Conservation (phyloP, 371 early-diverging fungal species). For the Caulochytrium protostelioides region DNA sequence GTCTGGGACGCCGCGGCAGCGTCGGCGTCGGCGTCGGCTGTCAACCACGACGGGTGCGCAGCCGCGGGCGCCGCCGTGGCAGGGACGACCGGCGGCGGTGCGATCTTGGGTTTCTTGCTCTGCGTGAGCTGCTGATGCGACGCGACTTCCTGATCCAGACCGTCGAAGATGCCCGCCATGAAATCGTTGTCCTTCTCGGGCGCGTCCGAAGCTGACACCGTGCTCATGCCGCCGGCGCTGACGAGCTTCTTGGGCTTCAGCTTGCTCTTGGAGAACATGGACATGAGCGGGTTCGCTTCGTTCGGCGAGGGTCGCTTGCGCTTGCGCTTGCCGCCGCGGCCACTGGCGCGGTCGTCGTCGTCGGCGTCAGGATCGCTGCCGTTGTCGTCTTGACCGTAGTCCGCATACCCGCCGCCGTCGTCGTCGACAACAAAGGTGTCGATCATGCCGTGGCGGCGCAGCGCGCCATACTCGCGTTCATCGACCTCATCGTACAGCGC, state of each 20-base stretch:
- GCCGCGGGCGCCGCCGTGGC: no score
- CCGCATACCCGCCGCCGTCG: slow-evolving; percentile 62
- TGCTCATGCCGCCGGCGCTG: not conserved
- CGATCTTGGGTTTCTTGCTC: no score
- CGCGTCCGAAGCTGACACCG: not conserved
- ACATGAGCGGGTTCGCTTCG: no score
- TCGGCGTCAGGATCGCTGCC: slow-evolving; percentile 10
- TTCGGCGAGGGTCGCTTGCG: no score
- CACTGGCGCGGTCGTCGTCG: slow-evolving; percentile 4
- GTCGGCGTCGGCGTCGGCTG: no score
- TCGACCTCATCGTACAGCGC: no score
- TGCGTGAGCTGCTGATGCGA: no score
- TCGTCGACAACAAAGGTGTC: slow-evolving; percentile 67
- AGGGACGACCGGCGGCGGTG: no score
- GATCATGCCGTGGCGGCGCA: slow-evolving; percentile 32
- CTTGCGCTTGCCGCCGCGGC: no score
- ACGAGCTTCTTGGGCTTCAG: not conserved
- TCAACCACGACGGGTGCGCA: no score
- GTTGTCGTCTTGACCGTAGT: slow-evolving; percentile 41
- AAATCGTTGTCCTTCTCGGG: slow-evolving; percentile 6
- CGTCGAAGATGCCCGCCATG: slow-evolving; percentile 7
- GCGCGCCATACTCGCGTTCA: no score
- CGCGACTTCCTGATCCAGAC: slow-evolving; percentile 6
- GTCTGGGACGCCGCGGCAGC: no score
- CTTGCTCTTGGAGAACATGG: not conserved